phyloP scores from a whole-genome alignment of 2,329 filamentous ascomycete genomes.

The Aaosphaeria pasadenensis region DNA sequence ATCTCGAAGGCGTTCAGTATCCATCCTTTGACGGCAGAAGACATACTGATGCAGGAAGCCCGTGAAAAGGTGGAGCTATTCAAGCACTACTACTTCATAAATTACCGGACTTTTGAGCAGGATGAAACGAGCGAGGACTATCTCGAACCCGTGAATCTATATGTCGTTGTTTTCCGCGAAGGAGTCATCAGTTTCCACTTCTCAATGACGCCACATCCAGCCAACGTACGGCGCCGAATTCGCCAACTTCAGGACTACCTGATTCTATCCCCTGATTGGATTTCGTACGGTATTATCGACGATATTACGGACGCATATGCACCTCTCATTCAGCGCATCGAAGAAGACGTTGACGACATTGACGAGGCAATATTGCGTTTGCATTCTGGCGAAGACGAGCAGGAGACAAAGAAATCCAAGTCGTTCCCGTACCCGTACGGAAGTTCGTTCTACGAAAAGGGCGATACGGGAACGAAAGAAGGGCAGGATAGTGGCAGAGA shows the following conservation, averaged over 20 bases:
- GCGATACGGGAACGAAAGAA: constrained; percentile 42
- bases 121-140: constrained; percentile 86
- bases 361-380: constrained; percentile 86
- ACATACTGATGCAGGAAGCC: constrained; percentile 95
- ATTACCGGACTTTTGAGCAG: constrained; percentile 96
- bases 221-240: constrained; percentile 90
- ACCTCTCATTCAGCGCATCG: constrained; percentile 86
- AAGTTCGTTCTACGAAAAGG: constrained; percentile 29
- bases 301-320: constrained; percentile 97
- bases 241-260: constrained; percentile 92
- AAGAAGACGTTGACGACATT: constrained; percentile 95
- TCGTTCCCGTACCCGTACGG: constrained; percentile 22
- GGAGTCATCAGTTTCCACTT: constrained; percentile 97
- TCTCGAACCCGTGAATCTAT: constrained; percentile 94
- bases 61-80: constrained; percentile 98
- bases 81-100: constrained; percentile 97
- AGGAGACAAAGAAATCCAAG: constrained; percentile 27
- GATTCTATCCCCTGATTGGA: constrained; percentile 93
- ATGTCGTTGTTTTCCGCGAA: constrained; percentile 93
- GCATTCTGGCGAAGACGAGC: constrained; percentile 60
- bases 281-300: constrained; percentile 96
- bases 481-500: constrained; percentile 57
- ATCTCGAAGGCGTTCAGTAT: constrained; percentile 92
- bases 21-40: constrained; percentile 90
- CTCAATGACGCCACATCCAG: constrained; percentile 90